These are phyloP conservation scores for Aspergillus novofumigatus DNA, from an alignment of 2,329 filamentous ascomycete genomes.

Conservation along the genomic window DNA sequence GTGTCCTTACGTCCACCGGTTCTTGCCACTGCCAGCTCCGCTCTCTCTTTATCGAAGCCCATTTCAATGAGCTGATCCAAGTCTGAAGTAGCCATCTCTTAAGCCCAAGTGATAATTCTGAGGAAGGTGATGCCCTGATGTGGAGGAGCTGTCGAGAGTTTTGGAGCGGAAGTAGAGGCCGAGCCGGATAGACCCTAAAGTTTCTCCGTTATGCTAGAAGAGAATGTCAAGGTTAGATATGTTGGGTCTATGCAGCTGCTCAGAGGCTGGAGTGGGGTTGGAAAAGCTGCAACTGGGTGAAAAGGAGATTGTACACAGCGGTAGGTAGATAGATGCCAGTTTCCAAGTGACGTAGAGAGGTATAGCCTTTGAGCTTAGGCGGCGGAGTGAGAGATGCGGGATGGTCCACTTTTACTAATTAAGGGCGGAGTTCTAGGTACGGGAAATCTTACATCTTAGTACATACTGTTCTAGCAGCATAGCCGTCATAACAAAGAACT, in stretches of 20 bases:
- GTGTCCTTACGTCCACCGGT: slow-evolving; percentile 66
- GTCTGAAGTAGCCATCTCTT: slow-evolving; percentile 46
- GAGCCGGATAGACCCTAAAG: not conserved
- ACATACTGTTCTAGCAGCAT: not conserved
- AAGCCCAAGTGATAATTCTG: not conserved
- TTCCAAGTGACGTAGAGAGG: slow-evolving; percentile 20
- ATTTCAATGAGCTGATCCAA: slow-evolving; percentile 60
- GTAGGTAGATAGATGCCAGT: slow-evolving; percentile 10
- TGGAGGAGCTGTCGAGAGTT: not conserved
- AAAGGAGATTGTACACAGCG: not conserved
- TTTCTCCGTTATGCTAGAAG: slow-evolving; percentile 1
- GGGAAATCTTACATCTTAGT: not conserved
- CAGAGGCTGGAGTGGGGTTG: not conserved
- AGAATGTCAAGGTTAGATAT: not conserved
- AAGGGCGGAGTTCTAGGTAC: not conserved
- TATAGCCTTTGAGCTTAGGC: slow-evolving; percentile 18
- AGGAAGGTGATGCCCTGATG: not conserved
- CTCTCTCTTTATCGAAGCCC: slow-evolving; percentile 78
- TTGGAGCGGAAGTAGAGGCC: not conserved
- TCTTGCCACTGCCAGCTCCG: slow-evolving; percentile 79
- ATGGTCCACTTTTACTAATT: slow-evolving; percentile 3
- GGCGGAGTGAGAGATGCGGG: slow-evolving; percentile 16
- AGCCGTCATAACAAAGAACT: not conserved
- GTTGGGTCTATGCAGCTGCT: not conserved
- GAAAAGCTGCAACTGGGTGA: not conserved